A percentile compares a stretch with the other conserved stretches of the same genome.
phyloP scores from a whole-genome alignment of 768 basidiomycete genomes.

The Dictyophora rubrovolvata region DNA sequence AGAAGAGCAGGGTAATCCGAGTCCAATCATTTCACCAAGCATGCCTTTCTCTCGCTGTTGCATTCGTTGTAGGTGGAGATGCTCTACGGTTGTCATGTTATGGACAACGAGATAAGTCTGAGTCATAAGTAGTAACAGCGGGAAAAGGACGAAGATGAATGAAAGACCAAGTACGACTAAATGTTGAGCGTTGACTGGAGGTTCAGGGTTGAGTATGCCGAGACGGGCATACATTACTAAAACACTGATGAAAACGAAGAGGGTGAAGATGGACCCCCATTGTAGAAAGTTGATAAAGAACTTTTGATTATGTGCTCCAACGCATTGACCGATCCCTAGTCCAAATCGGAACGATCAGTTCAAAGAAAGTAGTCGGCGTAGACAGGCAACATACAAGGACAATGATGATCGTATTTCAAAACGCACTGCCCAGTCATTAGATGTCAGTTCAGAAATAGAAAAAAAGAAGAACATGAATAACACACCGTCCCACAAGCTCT shows the following conservation, averaged over 20 bases:
- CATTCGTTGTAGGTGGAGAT: conserved; percentile 44
- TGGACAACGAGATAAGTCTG: conserved; percentile 52
- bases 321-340: conserved; percentile 40
- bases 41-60: conserved; percentile 49
- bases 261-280: conserved; percentile 48
- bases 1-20: conserved; percentile 35
- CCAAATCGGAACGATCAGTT: not conserved
- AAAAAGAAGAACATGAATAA: conserved; percentile 10
- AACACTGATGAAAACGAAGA: conserved; percentile 55
- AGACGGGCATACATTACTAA: conserved; percentile 39
- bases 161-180: conserved; percentile 60
- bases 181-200: conserved; percentile 48
- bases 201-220: conserved; percentile 14
- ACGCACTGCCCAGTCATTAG: conserved; percentile 44
- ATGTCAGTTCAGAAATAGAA: not conserved
- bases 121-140: conserved; percentile 38
- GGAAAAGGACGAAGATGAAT: conserved; percentile 67
- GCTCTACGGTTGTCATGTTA: conserved; percentile 76
- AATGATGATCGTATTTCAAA: conserved; percentile 81
- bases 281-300: conserved; percentile 79
- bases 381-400: conserved; percentile 53
- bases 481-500: conserved; percentile 71
- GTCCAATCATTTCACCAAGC: conserved; percentile 33
- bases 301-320: conserved; percentile 90
- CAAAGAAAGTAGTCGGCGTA: not conserved